Percentiles rank a stretch among this genome's conserved stretches.
phyloP scores from a whole-genome alignment of 352 stramenopile genomes.

The Globisporangium paroecandrum region DNA sequence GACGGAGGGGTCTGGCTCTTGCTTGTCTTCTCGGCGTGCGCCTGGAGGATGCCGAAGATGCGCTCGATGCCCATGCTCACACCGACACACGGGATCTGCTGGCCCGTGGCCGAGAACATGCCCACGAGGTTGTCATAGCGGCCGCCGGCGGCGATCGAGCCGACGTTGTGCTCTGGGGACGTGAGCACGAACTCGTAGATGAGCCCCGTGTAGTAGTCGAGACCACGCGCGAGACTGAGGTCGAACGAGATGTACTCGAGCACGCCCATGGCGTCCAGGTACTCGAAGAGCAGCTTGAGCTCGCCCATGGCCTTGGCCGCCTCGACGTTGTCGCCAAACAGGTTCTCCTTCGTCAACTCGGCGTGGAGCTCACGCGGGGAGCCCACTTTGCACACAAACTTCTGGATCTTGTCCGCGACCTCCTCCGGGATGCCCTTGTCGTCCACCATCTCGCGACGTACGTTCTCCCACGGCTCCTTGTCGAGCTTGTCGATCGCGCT shows the following conservation, averaged over 20 bases:
- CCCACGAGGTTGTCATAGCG: slow-evolving; percentile 98
- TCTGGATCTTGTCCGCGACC: slow-evolving; percentile 93
- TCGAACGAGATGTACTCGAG: slow-evolving; percentile 95
- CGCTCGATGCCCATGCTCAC: slow-evolving; percentile 98
- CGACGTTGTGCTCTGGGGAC: slow-evolving; percentile 88
- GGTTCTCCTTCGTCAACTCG: slow-evolving; percentile 63
- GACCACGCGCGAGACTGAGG: slow-evolving; percentile 93
- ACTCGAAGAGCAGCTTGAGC: slow-evolving; percentile 94
- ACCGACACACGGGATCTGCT: slow-evolving; percentile 97
- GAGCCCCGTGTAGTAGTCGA: slow-evolving; percentile 99
- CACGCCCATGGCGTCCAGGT: slow-evolving; percentile 96
- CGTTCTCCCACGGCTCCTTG: slow-evolving; percentile 94
- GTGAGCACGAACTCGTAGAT: slow-evolving; percentile 99
- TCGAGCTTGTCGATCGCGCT: slow-evolving; percentile 99
- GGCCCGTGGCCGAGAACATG: slow-evolving; percentile 94
- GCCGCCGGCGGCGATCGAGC: slow-evolving; percentile 96
- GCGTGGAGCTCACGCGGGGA: slow-evolving; percentile 84
- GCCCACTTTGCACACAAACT: slow-evolving; percentile 92
- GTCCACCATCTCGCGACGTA: slow-evolving; percentile 94
- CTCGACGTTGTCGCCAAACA: slow-evolving; percentile 90
- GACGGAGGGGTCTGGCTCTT: slow-evolving; percentile 35
- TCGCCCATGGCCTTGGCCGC: slow-evolving; percentile 88
- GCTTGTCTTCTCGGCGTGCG: slow-evolving; percentile 74
- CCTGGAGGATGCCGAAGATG: slow-evolving; percentile 98
- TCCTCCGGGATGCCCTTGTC: slow-evolving; percentile 93